phyloP scores from a whole-genome alignment of 805 yeast genomes.

The Osmozyma mogii region DNA sequence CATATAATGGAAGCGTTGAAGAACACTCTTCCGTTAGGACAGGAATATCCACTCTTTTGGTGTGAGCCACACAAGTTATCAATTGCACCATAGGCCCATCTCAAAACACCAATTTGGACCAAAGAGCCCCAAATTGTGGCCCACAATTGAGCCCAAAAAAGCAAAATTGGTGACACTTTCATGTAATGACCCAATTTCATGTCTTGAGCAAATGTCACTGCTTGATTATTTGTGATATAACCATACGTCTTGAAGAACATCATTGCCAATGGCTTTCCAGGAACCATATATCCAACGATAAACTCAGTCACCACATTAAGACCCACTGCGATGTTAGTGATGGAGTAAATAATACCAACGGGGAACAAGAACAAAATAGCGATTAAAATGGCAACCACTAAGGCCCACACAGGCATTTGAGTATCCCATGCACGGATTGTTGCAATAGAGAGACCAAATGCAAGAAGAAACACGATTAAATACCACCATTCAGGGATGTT shows the following conservation, averaged over 20 bases:
- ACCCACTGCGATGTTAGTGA: slow-evolving; percentile 31
- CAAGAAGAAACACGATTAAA: slow-evolving; percentile 18
- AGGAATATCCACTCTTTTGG: slow-evolving; percentile 26
- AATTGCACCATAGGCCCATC: slow-evolving; percentile 34
- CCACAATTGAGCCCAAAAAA: slow-evolving; percentile 35
- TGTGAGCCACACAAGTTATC: slow-evolving; percentile 25
- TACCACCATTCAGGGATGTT: slow-evolving; percentile 42
- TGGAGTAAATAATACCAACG: slow-evolving; percentile 29
- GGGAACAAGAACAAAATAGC: slow-evolving; percentile 34
- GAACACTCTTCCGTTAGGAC: slow-evolving; percentile 34
- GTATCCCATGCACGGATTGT: slow-evolving; percentile 33
- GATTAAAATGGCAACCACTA: slow-evolving; percentile 31
- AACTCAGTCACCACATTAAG: slow-evolving; percentile 37
- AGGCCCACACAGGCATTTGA: slow-evolving; percentile 37
- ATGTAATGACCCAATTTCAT: slow-evolving; percentile 60
- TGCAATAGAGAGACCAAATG: slow-evolving; percentile 23
- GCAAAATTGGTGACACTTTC: slow-evolving; percentile 33
- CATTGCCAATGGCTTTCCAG: slow-evolving; percentile 41
- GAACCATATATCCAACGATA: slow-evolving; percentile 35
- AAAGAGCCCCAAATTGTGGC: slow-evolving; percentile 36
- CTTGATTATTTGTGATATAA: slow-evolving; percentile 44
- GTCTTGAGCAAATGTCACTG: slow-evolving; percentile 41
- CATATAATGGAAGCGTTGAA: slow-evolving; percentile 38
- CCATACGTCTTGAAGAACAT: slow-evolving; percentile 42
- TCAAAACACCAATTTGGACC: slow-evolving; percentile 32